Base-by-base conservation (phyloP, 2,329 filamentous ascomycete genomes). In the Hymenoscyphus linearis region DNA sequence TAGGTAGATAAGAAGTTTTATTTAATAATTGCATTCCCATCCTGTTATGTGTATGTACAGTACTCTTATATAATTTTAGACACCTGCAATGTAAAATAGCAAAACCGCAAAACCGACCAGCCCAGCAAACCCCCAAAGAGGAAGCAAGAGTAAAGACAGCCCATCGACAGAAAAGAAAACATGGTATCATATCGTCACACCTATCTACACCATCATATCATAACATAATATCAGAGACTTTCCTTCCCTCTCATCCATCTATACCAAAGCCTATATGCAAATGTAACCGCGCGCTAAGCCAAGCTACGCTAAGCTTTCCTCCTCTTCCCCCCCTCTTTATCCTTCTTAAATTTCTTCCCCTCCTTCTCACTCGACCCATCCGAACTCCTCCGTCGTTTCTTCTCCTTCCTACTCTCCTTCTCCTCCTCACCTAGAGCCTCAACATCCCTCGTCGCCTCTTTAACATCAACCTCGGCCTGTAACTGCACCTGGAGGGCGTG, bases 391-490 rank as follows among this genome's bases (percentile, higher is more conserved):
- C 52, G 40, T 10, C 52, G 31, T 36, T 53, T 55, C 36, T 55
- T 55, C 25, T 34, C 52, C 44, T 47, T 54, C 36, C 54, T n/a
- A 0, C 53, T 25, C 52, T 52, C 35, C 13, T 47, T 53, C 44
- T 22, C 27, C 14, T 55, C 50, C 14, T 57, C 50, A 22, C 60
- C 54, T 4, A 50, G 16, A 3, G 40, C 44, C 44, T 55, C 58
- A 3, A 53, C 57, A 14, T 62, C 65, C 47, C 58, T 63, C 4
- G 37, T 14, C 1, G 61, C 57, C 52, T 60, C 57, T 4, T 37
- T 37, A 31, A 50, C 22, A 47, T 60, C 52, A 9, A 60, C 52
- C n/a, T 60, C 58, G 12, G 37, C 58, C 9, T 55, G 52, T 5
- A 60, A 27, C 22, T 56, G 55, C n/a, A 36, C 52, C 25, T 60